These are phyloP conservation scores for Zygotorulaspora danielsina DNA, from an alignment of 805 yeast genomes.

Conservation along the genomic window DNA sequence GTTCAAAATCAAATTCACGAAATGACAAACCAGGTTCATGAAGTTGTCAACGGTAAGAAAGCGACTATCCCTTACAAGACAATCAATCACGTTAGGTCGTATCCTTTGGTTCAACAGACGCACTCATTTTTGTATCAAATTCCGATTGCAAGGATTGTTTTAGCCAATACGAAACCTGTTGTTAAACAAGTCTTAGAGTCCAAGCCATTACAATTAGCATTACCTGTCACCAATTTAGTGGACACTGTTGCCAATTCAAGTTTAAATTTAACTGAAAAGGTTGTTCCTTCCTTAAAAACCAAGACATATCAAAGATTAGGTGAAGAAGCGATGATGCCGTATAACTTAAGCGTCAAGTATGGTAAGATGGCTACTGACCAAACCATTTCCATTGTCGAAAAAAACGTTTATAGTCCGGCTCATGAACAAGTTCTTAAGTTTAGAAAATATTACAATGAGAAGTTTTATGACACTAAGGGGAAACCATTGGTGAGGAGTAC, in stretches of 20 bases:
- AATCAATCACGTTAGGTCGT: conserved; percentile 42
- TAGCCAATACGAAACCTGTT: conserved; percentile 35
- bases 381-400: conserved; percentile 30
- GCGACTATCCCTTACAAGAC: conserved; percentile 27
- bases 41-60: conserved; percentile 1
- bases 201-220: conserved; percentile 35
- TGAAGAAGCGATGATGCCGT: conserved; percentile 49
- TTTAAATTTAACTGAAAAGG: conserved; percentile 53
- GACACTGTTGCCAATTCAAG: conserved; percentile 54
- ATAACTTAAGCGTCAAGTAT: conserved; percentile 41
- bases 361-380: conserved; percentile 37
- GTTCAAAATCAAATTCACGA: conserved; percentile 8
- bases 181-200: conserved; percentile 30
- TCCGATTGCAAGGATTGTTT: conserved; percentile 37
- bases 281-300: conserved; percentile 57
- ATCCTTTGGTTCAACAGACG: conserved; percentile 47
- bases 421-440: conserved; percentile 44
- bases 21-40: conserved; percentile 5
- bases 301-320: conserved; percentile 47
- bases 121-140: conserved; percentile 34
- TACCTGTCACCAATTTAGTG: conserved; percentile 44
- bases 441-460: conserved; percentile 48
- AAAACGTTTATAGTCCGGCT: conserved; percentile 44
- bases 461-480: conserved; percentile 54
- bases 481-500: conserved; percentile 59